These are phyloP conservation scores for Colletotrichum eremochloae DNA, from an alignment of 2,329 filamentous ascomycete genomes.

Conservation along the genomic window DNA sequence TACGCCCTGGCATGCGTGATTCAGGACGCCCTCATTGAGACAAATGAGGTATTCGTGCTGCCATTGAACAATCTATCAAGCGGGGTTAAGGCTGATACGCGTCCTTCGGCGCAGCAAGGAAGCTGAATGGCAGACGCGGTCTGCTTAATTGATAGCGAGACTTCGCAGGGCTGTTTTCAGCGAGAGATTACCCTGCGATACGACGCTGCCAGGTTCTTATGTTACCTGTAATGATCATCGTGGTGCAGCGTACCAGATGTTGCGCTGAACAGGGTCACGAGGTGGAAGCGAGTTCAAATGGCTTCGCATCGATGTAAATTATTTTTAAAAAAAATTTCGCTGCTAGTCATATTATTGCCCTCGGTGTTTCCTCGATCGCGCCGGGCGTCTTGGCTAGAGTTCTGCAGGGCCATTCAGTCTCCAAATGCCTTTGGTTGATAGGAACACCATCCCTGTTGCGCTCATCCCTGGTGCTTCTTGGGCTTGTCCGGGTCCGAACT, in stretches of 20 bases:
- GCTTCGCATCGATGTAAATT: no score
- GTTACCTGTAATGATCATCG: neutral
- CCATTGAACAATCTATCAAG: neutral
- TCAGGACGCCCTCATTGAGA: neutral
- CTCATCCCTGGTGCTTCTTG: neutral
- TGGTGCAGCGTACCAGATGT: neutral
- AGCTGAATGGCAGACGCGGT: neutral
- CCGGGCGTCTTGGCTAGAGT: no score
- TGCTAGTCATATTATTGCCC: neutral
- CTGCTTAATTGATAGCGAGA: neutral
- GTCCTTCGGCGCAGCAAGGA: neutral
- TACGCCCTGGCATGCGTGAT: neutral
- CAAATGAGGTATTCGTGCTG: neutral
- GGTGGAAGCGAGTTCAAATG: no score
- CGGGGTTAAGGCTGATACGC: no score
- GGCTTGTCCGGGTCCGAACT: slow-evolving; percentile 4
- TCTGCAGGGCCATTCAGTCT: rapidly evolving
- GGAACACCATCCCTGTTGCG: neutral
- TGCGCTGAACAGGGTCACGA: neutral
- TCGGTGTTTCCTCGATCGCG: neutral
- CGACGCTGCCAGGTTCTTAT: neutral
- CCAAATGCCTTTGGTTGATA: neutral
- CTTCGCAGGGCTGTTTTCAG: neutral
- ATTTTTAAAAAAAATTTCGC: neutral
- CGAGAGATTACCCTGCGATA: neutral